phyloP scores from a whole-genome alignment of 139 green algal species.

The Chlamydomonas asymmetrica region DNA sequence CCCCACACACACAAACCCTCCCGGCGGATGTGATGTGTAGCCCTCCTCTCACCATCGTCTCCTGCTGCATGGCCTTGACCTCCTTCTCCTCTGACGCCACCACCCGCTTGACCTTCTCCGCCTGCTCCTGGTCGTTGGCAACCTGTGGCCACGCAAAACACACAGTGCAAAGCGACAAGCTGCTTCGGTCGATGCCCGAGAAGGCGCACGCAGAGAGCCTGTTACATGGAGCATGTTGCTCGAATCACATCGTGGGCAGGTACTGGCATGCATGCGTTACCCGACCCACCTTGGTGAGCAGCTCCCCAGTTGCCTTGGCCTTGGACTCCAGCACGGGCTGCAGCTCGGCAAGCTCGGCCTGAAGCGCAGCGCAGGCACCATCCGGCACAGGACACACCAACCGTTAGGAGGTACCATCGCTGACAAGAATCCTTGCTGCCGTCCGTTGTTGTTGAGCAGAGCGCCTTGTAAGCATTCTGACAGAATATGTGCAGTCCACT shows the following conservation, averaged over 20 bases:
- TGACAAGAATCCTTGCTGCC: no score
- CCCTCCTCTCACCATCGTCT: constrained; percentile 25
- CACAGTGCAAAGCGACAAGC: neutral
- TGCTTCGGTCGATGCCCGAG: neutral
- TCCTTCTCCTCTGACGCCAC: constrained; percentile 72
- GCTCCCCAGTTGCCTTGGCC: constrained; percentile 59
- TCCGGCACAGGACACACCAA: no score
- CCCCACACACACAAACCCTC: no score
- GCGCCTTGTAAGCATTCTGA: no score
- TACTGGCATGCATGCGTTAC: no score
- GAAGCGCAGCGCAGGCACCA: neutral
- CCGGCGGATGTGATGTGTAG: no score
- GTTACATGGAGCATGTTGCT: no score
- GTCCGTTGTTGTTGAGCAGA: no score
- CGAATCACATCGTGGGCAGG: no score
- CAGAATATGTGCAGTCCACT: no score
- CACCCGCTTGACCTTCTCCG: constrained; percentile 69
- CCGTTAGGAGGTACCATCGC: no score
- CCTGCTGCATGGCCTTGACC: constrained; percentile 69
- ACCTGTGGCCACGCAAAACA: constrained; percentile 38
- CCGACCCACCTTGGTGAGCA: constrained; percentile 65
- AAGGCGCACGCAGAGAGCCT: no score
- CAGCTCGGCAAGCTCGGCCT: constrained; percentile 66
- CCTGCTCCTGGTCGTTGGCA: constrained; percentile 68
- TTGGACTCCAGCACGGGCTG: constrained; percentile 80